Percentiles rank a stretch among this genome's conserved stretches.
Evolutionary conservation across 192 early-diverging fungal species (phyloP).

Genomic region (Tieghemiomyces parasiticus): DNA sequence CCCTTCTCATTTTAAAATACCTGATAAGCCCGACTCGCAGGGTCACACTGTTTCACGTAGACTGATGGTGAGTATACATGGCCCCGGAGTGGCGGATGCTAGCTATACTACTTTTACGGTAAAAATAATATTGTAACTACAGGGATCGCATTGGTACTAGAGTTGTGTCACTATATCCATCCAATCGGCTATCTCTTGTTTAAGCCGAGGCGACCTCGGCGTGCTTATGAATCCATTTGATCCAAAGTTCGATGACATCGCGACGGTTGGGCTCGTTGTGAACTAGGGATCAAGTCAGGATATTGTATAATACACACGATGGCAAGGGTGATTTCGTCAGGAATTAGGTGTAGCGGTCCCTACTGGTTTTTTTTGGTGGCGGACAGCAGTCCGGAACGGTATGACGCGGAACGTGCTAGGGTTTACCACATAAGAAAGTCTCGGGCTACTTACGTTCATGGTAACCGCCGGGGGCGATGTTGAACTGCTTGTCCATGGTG

Average conservation of each 20-base stretch:
- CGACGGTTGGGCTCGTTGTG: conserved; percentile 3
- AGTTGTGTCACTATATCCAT: too few relatives aligned
- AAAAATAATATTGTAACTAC: too few relatives aligned
- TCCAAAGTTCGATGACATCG: conserved; percentile 6
- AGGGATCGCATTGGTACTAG: too few relatives aligned
- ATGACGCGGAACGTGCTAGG: background rate
- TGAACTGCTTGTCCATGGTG: conserved; percentile 23
- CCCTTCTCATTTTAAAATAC: too few relatives aligned
- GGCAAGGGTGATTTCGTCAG: background rate
- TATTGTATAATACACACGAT: background rate
- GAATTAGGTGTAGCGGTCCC: background rate
- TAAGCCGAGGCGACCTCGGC: too few relatives aligned
- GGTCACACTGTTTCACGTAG: too few relatives aligned
- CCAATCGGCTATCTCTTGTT: too few relatives aligned
- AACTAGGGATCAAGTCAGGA: background rate
- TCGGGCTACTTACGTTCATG: conserved; percentile 24
- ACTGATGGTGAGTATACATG: too few relatives aligned
- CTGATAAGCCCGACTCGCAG: too few relatives aligned
- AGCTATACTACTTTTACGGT: too few relatives aligned
- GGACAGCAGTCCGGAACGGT: background rate
- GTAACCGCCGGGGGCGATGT: background rate
- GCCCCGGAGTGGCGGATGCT: too few relatives aligned
- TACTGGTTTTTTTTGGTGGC: background rate
- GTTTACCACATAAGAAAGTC: background rate
- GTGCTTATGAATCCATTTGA: background rate